Evolutionary conservation across 208 protist species (phyloP), one percentile per base, ranked within the genome.

Genomic region (Trypanosoma theileri): DNA sequence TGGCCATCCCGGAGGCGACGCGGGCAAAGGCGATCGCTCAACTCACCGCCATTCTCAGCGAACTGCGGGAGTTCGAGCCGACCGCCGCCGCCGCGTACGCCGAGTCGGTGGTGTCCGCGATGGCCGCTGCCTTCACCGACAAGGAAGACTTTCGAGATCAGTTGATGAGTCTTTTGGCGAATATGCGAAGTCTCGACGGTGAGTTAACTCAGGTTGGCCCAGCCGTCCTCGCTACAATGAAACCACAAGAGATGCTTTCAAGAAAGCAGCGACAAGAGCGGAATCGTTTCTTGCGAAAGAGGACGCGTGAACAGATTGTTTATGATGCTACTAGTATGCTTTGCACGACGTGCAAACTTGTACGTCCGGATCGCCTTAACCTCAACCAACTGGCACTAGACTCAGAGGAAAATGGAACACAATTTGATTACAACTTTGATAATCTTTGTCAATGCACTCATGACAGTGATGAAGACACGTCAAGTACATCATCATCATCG

Each of bases 401-500:
- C 66, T 96, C 91, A 8, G 88, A 93, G 67, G 85, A 93, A 64
- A 92, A 84, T 59, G 91, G 91, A 26, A 89, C 86, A 12, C 91
- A 96, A 22, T 96, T 93, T 64, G 91, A 96, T 56, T 96, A 94
- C 75, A 92, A 94, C 69, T 96, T 92, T 78, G 91, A 93, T 53
- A 92, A 92, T 59, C 53, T 82, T 28, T 96, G 91, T 54, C 69
- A 81, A 44, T 96, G 91, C 69, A 71, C 64, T n/a, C 77, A 88
- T 68, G 79, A 76, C 44, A 93, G 87, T 64, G 75, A 58, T 19
- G 76, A 87, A 8, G 85, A 84, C 9, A 40, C n/a, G 1, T 45
- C 50, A 12, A 73, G 68, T 55, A 67, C 60, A 24, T 59, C 69
- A 53, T 46, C 59, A 14, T 41, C 28, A 31, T 44, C 28, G 10